Conservation (phyloP, 345 rosid genomes). For the Ceriops tagal region DNA sequence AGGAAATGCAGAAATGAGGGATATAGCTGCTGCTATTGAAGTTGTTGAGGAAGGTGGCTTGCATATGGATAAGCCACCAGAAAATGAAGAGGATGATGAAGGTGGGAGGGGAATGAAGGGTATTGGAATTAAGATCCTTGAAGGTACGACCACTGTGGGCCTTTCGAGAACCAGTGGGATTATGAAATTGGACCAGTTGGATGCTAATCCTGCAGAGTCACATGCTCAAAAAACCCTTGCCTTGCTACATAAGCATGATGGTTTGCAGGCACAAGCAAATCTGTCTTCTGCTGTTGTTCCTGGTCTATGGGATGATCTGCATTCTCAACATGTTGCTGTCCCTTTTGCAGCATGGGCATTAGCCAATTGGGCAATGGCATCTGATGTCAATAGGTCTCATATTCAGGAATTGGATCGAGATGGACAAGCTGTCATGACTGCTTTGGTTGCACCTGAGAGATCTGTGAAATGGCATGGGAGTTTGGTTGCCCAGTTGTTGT, state of each 20-base stretch:
- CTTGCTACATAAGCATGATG: slow-evolving; percentile 54
- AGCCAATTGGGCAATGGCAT: slow-evolving; percentile 99
- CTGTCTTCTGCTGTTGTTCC: slow-evolving; percentile 83
- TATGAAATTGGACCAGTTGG: slow-evolving; percentile 43
- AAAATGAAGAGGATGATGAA: slow-evolving; percentile 59
- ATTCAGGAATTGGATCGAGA: slow-evolving; percentile 91
- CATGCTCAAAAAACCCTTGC: slow-evolving; percentile 42
- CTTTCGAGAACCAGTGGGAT: slow-evolving; percentile 59
- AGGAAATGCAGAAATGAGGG: slow-evolving; percentile 75
- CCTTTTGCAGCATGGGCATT: slow-evolving; percentile 99
- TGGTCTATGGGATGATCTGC: slow-evolving; percentile 99
- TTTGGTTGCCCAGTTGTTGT: slow-evolving; percentile 75
- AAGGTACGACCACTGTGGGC: slow-evolving; percentile 86
- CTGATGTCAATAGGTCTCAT: slow-evolving; percentile 66
- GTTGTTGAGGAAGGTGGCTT: slow-evolving; percentile 92
- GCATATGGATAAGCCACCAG: slow-evolving; percentile 57
- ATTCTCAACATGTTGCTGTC: slow-evolving; percentile 95
- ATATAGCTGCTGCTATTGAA: slow-evolving; percentile 83
- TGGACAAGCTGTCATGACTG: slow-evolving; percentile 83
- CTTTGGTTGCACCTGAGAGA: slow-evolving; percentile 92
- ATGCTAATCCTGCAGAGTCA: slow-evolving; percentile 29
- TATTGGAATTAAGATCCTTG: slow-evolving; percentile 87
- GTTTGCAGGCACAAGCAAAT: slow-evolving; percentile 44
- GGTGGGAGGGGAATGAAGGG: slow-evolving; percentile 78
- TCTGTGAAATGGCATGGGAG: slow-evolving; percentile 99